Conservation (phyloP, 1,139 yeast species). For the Kodamaea derodonti region DNA sequence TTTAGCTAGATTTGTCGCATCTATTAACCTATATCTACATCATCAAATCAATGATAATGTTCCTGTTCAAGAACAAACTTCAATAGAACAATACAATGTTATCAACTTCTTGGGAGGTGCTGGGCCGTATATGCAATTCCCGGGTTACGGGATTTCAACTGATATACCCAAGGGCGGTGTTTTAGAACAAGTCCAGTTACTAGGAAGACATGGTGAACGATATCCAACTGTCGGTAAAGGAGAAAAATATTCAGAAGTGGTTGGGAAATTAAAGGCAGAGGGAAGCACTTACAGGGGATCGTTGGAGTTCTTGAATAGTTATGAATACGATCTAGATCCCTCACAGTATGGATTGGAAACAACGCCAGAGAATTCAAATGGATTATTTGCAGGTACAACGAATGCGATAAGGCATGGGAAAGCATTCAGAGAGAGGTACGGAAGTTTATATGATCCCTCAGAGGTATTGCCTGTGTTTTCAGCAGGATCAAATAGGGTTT, state of each 20-base stretch:
- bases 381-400: constrained; percentile 22
- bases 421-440: constrained; percentile 14
- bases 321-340: constrained; percentile 17
- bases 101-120: constrained; percentile 43
- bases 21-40: constrained; percentile 5
- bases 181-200: constrained; percentile 59
- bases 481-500: constrained; percentile 15
- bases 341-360: constrained; percentile 23
- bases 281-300: constrained; percentile 24
- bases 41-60: constrained; percentile 14
- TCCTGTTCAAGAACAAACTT: constrained; percentile 35
- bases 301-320: constrained; percentile 29
- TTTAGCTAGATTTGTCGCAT: too few relatives aligned
- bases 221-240: constrained; percentile 38
- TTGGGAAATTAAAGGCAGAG: constrained; percentile 19
- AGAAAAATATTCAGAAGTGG: constrained; percentile 12
- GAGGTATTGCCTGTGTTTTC: constrained; percentile 17
- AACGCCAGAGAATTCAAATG: constrained; percentile 24
- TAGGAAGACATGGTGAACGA: constrained; percentile 71
- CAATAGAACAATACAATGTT: constrained; percentile 37
- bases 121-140: constrained; percentile 44
- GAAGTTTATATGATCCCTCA: constrained; percentile 12
- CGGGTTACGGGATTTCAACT: constrained; percentile 45
- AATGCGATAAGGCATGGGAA: constrained; percentile 16
- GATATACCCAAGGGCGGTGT: constrained; percentile 48